Conservation (phyloP, 257 asterid genomes). For the Henckelia pumila region DNA sequence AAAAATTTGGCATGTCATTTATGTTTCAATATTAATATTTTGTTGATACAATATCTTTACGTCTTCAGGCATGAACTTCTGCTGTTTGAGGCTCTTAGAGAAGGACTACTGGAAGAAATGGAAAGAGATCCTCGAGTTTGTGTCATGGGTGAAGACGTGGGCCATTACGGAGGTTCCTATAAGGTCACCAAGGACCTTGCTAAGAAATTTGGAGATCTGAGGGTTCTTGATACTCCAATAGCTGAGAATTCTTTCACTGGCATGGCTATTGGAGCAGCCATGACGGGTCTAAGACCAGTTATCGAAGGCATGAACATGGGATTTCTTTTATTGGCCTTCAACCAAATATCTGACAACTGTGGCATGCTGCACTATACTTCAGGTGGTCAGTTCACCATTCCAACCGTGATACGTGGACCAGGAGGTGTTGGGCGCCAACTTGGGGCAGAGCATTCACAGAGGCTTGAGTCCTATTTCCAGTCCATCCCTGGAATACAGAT, state of each 20-base stretch:
- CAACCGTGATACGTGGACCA: constrained; percentile 58
- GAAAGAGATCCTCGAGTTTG: constrained; percentile 53
- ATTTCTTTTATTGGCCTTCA: constrained; percentile 50
- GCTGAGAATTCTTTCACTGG: constrained; percentile 58
- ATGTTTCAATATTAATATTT: not conserved
- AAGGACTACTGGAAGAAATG: constrained; percentile 60
- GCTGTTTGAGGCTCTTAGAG: constrained; percentile 55
- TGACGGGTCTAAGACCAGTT: constrained; percentile 53
- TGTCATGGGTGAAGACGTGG: constrained; percentile 54
- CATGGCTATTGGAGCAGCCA: constrained; percentile 57
- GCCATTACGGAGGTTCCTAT: constrained; percentile 60
- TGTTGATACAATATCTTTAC: not conserved
- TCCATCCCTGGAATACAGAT: constrained; percentile 55
- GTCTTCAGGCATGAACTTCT: constrained; percentile 44
- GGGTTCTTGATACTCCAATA: constrained; percentile 57
- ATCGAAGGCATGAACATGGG: constrained; percentile 64
- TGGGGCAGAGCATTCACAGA: constrained; percentile 58
- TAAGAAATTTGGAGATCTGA: constrained; percentile 44
- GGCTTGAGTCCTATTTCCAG: constrained; percentile 58
- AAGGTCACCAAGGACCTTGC: constrained; percentile 49
- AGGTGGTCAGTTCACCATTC: constrained; percentile 57
- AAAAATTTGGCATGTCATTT: not conserved
- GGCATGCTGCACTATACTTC: constrained; percentile 63
- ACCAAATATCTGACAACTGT: constrained; percentile 58
- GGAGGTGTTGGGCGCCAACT: constrained; percentile 66